These are phyloP conservation scores for Wilhelminamyces savonicus DNA, from an alignment of 805 yeast genomes.

Conservation along the genomic window DNA sequence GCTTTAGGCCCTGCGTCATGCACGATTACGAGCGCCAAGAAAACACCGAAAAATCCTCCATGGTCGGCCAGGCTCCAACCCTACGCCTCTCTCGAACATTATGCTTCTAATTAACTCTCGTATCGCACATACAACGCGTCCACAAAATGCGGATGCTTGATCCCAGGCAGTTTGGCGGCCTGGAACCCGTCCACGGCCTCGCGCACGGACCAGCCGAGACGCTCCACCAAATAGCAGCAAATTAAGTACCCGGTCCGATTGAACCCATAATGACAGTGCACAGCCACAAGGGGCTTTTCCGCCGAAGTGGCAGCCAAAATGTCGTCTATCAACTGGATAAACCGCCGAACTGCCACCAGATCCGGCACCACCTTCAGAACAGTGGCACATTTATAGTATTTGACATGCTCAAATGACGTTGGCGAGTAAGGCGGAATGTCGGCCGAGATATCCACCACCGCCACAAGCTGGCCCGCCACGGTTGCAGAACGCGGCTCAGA, in stretches of 20 bases:
- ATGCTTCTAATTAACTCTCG: conserved; percentile 26
- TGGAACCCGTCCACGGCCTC: conserved; percentile 60
- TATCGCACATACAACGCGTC: conserved; percentile 68
- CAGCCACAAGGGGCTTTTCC: conserved; percentile 42
- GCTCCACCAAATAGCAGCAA: conserved; percentile 62
- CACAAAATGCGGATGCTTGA: conserved; percentile 70
- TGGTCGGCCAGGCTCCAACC: too few species aligned
- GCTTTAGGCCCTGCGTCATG: too few species aligned
- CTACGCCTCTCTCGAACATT: too few species aligned
- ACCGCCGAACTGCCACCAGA: conserved; percentile 48
- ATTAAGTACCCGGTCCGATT: conserved; percentile 72
- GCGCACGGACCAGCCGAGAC: conserved; percentile 49
- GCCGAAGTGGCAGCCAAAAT: conserved; percentile 21
- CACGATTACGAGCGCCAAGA: too few species aligned
- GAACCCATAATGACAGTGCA: conserved; percentile 81
- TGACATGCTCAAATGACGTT: conserved; percentile 41
- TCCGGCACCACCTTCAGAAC: conserved; percentile 76
- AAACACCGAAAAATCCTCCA: too few species aligned
- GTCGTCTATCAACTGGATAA: conserved; percentile 47
- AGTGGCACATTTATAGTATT: conserved; percentile 67
- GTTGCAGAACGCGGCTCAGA: conserved; percentile 5
- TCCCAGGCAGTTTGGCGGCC: conserved; percentile 59
- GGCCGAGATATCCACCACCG: conserved; percentile 64
- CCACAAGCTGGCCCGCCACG: conserved; percentile 37
- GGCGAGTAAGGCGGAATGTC: conserved; percentile 72